phyloP scores from a whole-genome alignment of 345 rosid genomes.

The Dimocarpus longan region DNA sequence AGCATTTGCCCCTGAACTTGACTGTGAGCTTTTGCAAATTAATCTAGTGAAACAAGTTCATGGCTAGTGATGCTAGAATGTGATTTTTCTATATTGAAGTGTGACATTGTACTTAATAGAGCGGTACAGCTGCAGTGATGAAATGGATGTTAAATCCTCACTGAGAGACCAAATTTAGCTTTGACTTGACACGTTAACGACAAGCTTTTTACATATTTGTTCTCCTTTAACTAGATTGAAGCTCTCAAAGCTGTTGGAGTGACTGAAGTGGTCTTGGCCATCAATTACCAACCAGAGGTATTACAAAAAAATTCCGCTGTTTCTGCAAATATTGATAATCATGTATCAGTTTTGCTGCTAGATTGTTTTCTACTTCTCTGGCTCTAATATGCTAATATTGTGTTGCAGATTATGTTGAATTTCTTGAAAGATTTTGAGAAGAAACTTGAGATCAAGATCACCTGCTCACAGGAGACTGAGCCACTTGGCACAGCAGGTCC shows the following conservation, averaged over 20 bases:
- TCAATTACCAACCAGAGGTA: constrained; percentile 85
- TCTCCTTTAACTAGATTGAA: constrained; percentile 51
- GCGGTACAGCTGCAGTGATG: not conserved
- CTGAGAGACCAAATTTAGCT: not conserved
- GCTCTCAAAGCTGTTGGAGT: constrained; percentile 78
- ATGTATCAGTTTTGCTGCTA: not conserved
- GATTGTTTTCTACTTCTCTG: not conserved
- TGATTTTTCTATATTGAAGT: not conserved
- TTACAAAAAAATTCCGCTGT: not conserved
- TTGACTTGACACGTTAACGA: not conserved
- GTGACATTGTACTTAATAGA: not conserved
- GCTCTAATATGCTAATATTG: not conserved
- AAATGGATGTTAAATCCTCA: not conserved
- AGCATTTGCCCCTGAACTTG: not conserved
- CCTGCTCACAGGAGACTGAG: constrained; percentile 84
- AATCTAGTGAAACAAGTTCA: not conserved
- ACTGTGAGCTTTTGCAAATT: not conserved
- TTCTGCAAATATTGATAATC: not conserved
- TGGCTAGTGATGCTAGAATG: not conserved
- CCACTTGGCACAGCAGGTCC: constrained; percentile 92
- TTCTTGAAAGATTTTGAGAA: constrained; percentile 76
- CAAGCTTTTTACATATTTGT: not conserved
- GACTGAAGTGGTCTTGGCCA: constrained; percentile 79
- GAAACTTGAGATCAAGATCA: constrained; percentile 72
- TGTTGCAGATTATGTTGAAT: constrained; percentile 63